phyloP scores from a whole-genome alignment of 2,329 filamentous ascomycete genomes.

The Ophiognomonia clavigignenti-juglandacearum region DNA sequence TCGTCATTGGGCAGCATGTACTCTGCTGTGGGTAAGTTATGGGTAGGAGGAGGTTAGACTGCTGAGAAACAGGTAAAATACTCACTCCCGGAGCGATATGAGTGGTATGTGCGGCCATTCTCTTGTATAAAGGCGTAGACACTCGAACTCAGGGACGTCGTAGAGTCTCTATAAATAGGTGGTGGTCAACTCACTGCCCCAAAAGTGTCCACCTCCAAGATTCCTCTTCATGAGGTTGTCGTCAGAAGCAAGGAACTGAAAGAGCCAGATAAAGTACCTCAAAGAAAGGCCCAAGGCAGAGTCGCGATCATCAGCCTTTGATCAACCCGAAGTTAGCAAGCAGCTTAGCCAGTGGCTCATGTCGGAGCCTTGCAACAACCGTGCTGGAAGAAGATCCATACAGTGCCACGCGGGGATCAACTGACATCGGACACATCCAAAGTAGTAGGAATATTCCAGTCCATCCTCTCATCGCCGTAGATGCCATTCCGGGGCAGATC shows the following conservation, averaged over 20 bases:
- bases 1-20: constrained; percentile 28
- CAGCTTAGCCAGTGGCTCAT: neutral
- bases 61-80: neutral
- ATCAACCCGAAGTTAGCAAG: neutral
- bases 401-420: neutral
- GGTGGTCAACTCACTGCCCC: neutral
- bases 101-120: constrained; percentile 27
- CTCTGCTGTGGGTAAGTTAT: constrained; percentile 18
- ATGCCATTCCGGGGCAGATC: neutral
- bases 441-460: constrained; percentile 1
- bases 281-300: constrained; percentile 10
- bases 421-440: constrained; percentile 12
- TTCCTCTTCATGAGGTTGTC: neutral
- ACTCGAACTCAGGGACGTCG: constrained; percentile 23
- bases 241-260: neutral
- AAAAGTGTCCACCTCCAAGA: neutral
- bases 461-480: neutral
- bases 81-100: constrained; percentile 27
- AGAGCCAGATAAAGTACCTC: neutral
- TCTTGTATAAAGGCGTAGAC: constrained; percentile 25
- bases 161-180: constrained; percentile 23
- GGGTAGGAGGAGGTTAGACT: neutral
- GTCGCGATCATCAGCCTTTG: constrained; percentile 10
- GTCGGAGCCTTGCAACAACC: no score
- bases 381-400: neutral